Percentiles rank a stretch among this genome's conserved stretches.
These are phyloP conservation scores for Thelephora ganbajun DNA, from an alignment of 768 basidiomycete genomes.

Conservation along the genomic window DNA sequence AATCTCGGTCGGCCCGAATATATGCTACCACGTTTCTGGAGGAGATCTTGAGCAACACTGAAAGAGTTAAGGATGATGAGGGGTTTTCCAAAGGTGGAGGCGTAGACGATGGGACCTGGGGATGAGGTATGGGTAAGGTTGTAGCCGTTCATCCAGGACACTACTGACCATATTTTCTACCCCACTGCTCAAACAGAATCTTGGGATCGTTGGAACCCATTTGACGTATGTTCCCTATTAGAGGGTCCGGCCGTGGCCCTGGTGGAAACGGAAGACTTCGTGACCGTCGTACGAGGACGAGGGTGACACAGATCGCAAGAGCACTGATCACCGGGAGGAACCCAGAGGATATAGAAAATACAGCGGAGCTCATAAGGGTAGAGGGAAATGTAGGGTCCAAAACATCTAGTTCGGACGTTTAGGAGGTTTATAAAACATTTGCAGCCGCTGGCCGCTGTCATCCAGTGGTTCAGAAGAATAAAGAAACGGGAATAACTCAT, in stretches of 20 bases:
- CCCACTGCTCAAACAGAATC: background rate
- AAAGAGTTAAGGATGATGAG: constrained; percentile 55
- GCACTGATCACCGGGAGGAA: background rate
- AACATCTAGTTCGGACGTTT: too few species aligned
- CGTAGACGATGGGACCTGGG: constrained; percentile 48
- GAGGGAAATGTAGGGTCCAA: too few species aligned
- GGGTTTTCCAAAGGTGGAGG: constrained; percentile 51
- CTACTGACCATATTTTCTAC: background rate
- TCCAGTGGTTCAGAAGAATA: too few species aligned
- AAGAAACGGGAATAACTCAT: too few species aligned
- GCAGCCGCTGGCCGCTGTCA: too few species aligned
- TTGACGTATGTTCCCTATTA: background rate
- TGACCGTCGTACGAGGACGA: background rate
- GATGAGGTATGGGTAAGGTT: background rate
- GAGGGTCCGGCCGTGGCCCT: background rate
- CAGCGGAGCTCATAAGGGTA: too few species aligned
- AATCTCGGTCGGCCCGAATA: constrained; percentile 36
- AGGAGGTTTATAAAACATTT: too few species aligned
- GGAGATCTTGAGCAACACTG: constrained; percentile 43
- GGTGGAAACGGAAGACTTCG: background rate
- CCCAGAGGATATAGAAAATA: too few species aligned
- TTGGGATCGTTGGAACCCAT: background rate
- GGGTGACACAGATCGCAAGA: background rate
- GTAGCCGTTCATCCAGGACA: background rate
- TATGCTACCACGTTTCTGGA: constrained; percentile 57